Percentiles rank a stretch among this genome's conserved stretches.
Conservation (phyloP, 2,329 filamentous ascomycete genomes). For the Epichloe bromicola region DNA sequence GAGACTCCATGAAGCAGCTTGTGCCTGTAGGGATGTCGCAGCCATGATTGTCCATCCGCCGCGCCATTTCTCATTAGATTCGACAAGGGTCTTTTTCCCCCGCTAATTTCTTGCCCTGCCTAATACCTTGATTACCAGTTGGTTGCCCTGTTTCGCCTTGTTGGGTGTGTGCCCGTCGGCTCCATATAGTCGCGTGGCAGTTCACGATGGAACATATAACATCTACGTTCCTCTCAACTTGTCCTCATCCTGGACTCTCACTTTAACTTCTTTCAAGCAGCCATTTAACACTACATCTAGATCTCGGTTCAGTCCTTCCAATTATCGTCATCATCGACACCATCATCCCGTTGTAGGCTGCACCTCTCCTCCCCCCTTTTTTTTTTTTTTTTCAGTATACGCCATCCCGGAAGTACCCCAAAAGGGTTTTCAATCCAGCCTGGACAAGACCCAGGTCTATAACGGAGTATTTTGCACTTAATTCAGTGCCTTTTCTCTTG, state of each 20-base stretch:
- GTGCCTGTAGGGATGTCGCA: neutral
- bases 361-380: neutral
- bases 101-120: neutral
- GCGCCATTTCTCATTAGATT: neutral
- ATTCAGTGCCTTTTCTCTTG: slow-evolving; percentile 4
- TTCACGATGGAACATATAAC: slow-evolving; percentile 6
- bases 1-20: neutral
- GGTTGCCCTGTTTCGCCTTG: neutral
- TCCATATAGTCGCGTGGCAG: neutral
- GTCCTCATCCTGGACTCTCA: neutral
- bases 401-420: neutral
- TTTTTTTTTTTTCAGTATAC: neutral
- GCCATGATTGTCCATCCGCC: neutral
- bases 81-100: neutral
- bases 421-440: neutral
- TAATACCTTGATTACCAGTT: neutral
- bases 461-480: slow-evolving; percentile 4
- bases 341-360: neutral
- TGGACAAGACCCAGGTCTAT: slow-evolving; percentile 3
- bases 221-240: neutral
- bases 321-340: neutral
- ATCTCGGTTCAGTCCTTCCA: neutral
- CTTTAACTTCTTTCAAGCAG: neutral
- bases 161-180: neutral
- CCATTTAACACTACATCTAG: neutral